Evolutionary conservation across 495 filamentous ascomycete species (phyloP), one percentile per base, ranked within the genome.

Genomic region (Daldinia childiae): DNA sequence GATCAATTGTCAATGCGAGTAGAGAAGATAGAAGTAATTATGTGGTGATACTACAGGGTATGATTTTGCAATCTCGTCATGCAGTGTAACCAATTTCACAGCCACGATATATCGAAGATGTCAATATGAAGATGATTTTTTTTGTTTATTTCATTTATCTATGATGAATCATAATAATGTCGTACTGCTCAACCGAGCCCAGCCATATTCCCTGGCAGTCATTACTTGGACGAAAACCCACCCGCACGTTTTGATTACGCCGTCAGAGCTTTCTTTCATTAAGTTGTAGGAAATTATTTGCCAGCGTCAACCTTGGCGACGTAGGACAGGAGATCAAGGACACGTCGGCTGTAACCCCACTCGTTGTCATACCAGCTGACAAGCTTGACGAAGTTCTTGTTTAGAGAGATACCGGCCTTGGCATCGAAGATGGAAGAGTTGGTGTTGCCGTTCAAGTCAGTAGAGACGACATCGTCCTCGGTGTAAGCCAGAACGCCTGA

Each of bases 361-460:
- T 84, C 82, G 79, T 85, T 84, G 88, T 98, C 95, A 86, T 99
- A 99, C 95, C 95, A 99, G 77, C 90, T 89, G 80, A 99, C 90
- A 43, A 99, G 88, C 91, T 99, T 99, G 88, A 98, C 90, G 85
- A 99, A 99, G 89, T 98, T 92, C 73, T 92, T 81, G 90, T 99
- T 99, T 68, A 99, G 90, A 73, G 94, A 91, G 82, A 99, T 98
- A 89, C 95, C 95, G 57, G 95, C 95, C 92, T 97, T 97, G 82
- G 95, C 95, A 84, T 99, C 95, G 84, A 99, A 98, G 89, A 99
- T 95, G 83, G 93, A 97, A 70, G 94, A 97, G 88, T 88, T 80
- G 80, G 84, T 87, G 84, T 98, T 91, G 82, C 96, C 95, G 85
- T 91, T 95, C 81, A 98, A 76, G 82, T 99, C 95, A 72, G 85